phyloP scores from a whole-genome alignment of 139 green algal genomes.

The Pycnococcus provasolii region DNA sequence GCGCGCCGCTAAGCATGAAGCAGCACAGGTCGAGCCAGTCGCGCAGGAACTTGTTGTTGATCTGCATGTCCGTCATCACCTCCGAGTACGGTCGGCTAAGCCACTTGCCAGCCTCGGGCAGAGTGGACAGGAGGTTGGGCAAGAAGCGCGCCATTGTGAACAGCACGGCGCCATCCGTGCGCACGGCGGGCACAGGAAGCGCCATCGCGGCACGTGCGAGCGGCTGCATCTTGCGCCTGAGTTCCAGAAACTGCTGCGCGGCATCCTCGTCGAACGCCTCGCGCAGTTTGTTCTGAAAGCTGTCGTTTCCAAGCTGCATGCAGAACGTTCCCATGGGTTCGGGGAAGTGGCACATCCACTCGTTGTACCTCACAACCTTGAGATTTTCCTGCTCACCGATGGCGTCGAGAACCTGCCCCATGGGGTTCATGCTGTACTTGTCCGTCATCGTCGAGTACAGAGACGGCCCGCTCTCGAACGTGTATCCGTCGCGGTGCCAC shows the following conservation, averaged over 20 bases:
- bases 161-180: constrained; percentile 47
- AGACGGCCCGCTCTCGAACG: constrained; percentile 77
- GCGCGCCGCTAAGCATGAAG: constrained; percentile 86
- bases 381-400: constrained; percentile 30
- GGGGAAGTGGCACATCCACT: constrained; percentile 87
- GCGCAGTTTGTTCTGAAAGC: constrained; percentile 40
- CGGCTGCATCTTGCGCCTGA: constrained; percentile 61
- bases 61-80: constrained; percentile 24
- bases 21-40: constrained; percentile 92
- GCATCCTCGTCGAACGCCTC: constrained; percentile 11
- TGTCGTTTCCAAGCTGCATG: constrained; percentile 45
- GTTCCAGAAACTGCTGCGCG: constrained; percentile 8
- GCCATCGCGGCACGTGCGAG: constrained; percentile 58
- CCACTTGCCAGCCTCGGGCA: not conserved
- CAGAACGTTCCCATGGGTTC: constrained; percentile 65
- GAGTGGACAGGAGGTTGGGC: constrained; percentile 40
- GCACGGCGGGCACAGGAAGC: constrained; percentile 73
- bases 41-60: constrained; percentile 36
- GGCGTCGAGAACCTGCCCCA: constrained; percentile 37
- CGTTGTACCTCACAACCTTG: constrained; percentile 67
- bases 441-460: constrained; percentile 59
- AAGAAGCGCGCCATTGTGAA: constrained; percentile 64
- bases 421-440: constrained; percentile 22
- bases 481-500: constrained; percentile 58
- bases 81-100: not conserved